Evolutionary conservation across 495 filamentous ascomycete genomes (phyloP), one percentile per base, ranked within the genome.

Genomic region (Neurospora hispaniola): DNA sequence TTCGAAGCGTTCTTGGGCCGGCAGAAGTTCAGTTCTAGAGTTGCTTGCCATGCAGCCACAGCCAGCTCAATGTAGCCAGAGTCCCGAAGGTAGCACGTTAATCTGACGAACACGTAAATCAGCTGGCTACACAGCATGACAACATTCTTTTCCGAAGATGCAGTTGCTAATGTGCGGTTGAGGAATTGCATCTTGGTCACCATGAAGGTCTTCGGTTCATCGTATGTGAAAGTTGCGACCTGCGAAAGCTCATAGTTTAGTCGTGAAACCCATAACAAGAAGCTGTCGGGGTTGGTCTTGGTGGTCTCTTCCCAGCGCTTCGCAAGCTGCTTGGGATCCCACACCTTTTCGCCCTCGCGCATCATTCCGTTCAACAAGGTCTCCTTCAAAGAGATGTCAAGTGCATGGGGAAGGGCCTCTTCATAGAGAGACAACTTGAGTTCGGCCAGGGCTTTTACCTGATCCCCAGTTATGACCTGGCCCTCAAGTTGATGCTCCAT

Each of bases 351-450:
- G 4, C 91, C 94, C 79, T 94, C 90, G 70, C 89, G 84, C 85
- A 98, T 88, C 70, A 92, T 83, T 11, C 88, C 88, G 3, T 91
- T 74, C 5, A 93, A 73, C 3, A 98, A 82, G 18, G 79, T 79
- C 73, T 93, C 90, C 43, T 83, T 78, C 39, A 85, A 78, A 4
- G 84, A 75, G 4, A 79, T 70, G 7, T 77, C 73, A 4, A 62
- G 75, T 16, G 86, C 83, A 70, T 90, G 87, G 42, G 82, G 80
- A 7, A 98, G 80, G 5, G 94, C 94, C 72, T 94, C 89, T 70
- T 93, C 88, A 75, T 94, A 94, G n/a, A 97, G 87, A 0, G 90
- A 90, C 3, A 97, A 74, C 74, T 91, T 94, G 43, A 97, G 87
- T 74, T 93, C 92, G 23, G 93, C 91, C 35, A 91, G 86, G 70